Percentiles rank a stretch among this genome's conserved stretches.
These are phyloP conservation scores for Diaporthe batatas DNA, from an alignment of 2,329 filamentous ascomycete genomes.

Conservation along the genomic window DNA sequence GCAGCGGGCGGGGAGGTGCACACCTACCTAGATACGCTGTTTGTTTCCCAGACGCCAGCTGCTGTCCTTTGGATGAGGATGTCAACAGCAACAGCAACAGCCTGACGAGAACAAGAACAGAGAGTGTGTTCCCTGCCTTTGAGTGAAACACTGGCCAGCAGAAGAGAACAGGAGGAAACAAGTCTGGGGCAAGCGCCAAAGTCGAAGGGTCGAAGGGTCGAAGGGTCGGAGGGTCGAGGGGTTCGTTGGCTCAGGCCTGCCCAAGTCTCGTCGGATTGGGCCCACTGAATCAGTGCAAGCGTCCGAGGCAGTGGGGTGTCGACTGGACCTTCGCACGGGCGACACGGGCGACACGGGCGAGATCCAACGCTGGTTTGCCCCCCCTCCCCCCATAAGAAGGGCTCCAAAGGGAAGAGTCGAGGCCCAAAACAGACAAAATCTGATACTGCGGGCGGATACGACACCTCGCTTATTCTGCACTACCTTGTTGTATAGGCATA, in stretches of 20 bases:
- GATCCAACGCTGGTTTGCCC: slow-evolving; percentile 24
- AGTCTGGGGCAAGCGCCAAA: slow-evolving; percentile 10
- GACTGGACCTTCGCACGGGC: slow-evolving; percentile 31
- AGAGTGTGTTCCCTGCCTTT: neutral
- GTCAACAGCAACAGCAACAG: slow-evolving; percentile 2
- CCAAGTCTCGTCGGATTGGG: slow-evolving; percentile 26
- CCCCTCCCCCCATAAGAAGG: slow-evolving; percentile 1
- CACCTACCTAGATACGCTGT: neutral
- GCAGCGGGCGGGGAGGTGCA: slow-evolving; percentile 10
- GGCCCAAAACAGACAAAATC: slow-evolving; percentile 24
- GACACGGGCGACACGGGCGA: slow-evolving; percentile 26
- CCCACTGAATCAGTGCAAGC: slow-evolving; percentile 33
- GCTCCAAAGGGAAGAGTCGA: neutral
- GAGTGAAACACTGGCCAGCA: slow-evolving; percentile 28
- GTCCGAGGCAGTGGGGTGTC: slow-evolving; percentile 33
- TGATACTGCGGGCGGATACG: slow-evolving; percentile 30
- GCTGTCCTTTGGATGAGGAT: neutral
- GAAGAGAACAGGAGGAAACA: slow-evolving; percentile 32
- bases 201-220: no score
- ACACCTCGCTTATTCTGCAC: slow-evolving; percentile 27
- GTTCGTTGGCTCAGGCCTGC: slow-evolving; percentile 21
- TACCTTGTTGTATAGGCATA: neutral
- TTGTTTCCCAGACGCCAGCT: slow-evolving; percentile 2
- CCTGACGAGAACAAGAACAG: slow-evolving; percentile 9
- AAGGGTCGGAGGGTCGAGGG: no score